Conservation (phyloP, 768 basidiomycete species). For the Mycena belliarum region DNA sequence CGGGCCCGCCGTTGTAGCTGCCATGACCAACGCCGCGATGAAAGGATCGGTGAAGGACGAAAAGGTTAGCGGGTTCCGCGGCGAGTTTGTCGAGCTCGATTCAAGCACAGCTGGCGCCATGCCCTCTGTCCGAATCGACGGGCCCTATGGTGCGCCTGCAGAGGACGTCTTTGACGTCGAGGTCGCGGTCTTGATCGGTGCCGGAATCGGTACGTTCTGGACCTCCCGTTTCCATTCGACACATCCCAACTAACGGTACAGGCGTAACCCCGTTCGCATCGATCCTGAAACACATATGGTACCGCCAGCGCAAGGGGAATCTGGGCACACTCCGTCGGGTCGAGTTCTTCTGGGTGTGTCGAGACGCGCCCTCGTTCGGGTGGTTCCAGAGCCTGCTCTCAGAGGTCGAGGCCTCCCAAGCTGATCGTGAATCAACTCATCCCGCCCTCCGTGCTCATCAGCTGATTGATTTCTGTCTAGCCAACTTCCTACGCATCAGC, state of each 20-base stretch:
- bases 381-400: constrained; percentile 93
- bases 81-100: constrained; percentile 82
- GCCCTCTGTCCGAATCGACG: constrained; percentile 79
- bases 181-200: constrained; percentile 87
- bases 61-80: constrained; percentile 52
- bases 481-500: constrained; percentile 90
- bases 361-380: constrained; percentile 88
- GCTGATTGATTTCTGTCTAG: constrained; percentile 37
- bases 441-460: too few species aligned
- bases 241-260: constrained; percentile 28
- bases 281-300: constrained; percentile 69
- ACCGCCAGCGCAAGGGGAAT: constrained; percentile 76
- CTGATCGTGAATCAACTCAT: constrained; percentile 74
- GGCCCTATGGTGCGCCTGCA: constrained; percentile 93
- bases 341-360: constrained; percentile 93
- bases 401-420: constrained; percentile 86
- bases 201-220: constrained; percentile 75
- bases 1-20: constrained; percentile 71
- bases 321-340: constrained; percentile 83
- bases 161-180: constrained; percentile 87
- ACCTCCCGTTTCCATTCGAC: background rate
- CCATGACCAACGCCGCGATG: constrained; percentile 80
- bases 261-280: constrained; percentile 82
- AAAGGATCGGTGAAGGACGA: constrained; percentile 70
- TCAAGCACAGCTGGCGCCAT: constrained; percentile 49